Evolutionary conservation across 768 basidiomycete species (phyloP), one percentile per base, ranked within the genome.

Genomic region (Hydnomerulius pinastri): DNA sequence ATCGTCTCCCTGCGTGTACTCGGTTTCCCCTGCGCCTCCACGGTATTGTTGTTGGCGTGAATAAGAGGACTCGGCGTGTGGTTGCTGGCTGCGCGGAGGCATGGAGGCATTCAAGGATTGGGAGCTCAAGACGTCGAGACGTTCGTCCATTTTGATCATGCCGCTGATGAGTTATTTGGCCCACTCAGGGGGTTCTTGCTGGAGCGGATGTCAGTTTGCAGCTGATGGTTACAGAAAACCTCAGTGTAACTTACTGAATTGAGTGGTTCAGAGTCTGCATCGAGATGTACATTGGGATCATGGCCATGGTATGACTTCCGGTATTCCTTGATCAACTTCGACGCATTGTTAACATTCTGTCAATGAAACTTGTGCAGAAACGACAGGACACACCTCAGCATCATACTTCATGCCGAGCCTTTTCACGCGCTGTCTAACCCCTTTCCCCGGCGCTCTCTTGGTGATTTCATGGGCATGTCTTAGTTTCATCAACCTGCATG

Each of bases 391-490:
- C 55, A 85, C 90, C 72, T 92, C 87, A 48, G 78, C 79, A 60
- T 92, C 88, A 57, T n/a, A 77, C 61, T 87, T 87, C 81, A 91
- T 82, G 18, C 90, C 90, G 48, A 92, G 64, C 62, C 74, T 87
- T 77, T 88, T 90, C 24, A 92, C 81, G 41, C 90, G 74, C 57
- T 86, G 85, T 48, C 85, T 76, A 20, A 92, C 79, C 21, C 88
- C 90, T 66, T 91, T 92, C 52, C 90, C 77, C 28, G 90, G 66
- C 0, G 87, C 90, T 65, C 83, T 88, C 71, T 85, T 85, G 17
- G 90, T 85, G 6, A 87, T 75, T 27, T 91, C 88, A 56, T 88
- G 87, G 35, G 80, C 81, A 17, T 45, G n/a, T n/a, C n/a, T n/a
- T n/a, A n/a, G n/a, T n/a, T n/a, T n/a, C n/a, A n/a, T n/a, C n/a